Conservation (phyloP, 345 rosid genomes). For the Schrenkiella parvula region DNA sequence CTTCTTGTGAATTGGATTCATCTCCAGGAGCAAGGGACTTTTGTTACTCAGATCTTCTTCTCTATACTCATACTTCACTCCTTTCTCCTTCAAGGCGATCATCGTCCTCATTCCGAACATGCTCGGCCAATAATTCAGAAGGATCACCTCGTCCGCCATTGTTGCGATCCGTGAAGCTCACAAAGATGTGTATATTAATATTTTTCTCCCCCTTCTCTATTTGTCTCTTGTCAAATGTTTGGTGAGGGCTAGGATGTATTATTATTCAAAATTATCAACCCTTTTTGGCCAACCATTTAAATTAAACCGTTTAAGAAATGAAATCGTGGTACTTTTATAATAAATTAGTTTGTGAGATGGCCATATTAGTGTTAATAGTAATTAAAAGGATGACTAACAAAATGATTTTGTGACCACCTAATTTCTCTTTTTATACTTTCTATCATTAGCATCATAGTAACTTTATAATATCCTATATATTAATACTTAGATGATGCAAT, state of each 20-base stretch:
- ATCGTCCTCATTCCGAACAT: background rate
- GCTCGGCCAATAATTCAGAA: conserved; percentile 9
- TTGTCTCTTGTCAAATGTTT: background rate
- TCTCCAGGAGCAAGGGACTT: background rate
- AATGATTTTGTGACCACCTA: too few species aligned
- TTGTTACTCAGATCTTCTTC: background rate
- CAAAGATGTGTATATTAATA: background rate
- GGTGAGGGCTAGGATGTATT: background rate
- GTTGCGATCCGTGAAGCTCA: background rate
- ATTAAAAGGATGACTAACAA: too few species aligned
- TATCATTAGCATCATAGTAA: too few species aligned
- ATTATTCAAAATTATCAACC: background rate
- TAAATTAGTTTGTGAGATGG: too few species aligned
- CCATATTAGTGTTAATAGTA: too few species aligned
- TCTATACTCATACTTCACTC: background rate
- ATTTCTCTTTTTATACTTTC: too few species aligned
- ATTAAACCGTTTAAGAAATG: background rate
- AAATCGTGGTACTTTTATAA: background rate
- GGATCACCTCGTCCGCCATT: conserved; percentile 13
- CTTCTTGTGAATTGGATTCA: conserved; percentile 1
- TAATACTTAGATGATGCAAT: too few species aligned
- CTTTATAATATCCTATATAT: too few species aligned
- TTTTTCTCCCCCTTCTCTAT: background rate
- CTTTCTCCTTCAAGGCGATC: background rate
- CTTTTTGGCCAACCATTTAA: too few species aligned